A percentile compares a stretch with the other conserved stretches of the same genome.
Evolutionary conservation across 805 yeast genomes (phyloP).

Genomic region (Cephaloascus fragrans): DNA sequence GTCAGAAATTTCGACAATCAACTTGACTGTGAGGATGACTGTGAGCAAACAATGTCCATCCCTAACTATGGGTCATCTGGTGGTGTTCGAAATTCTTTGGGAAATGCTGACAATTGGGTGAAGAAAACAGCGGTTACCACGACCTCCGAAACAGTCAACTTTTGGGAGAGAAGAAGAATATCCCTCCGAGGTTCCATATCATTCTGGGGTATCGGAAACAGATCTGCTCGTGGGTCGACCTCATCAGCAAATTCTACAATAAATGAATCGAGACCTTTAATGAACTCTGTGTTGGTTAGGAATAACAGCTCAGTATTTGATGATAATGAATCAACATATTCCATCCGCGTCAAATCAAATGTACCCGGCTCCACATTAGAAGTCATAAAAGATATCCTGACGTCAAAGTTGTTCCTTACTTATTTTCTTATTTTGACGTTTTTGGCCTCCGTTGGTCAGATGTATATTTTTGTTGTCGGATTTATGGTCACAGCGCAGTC

Average conservation of each 20-base stretch:
- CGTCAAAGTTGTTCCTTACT: conserved; percentile 28
- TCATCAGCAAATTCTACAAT: conserved; percentile 4
- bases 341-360: background rate
- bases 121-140: background rate
- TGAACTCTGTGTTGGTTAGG: background rate
- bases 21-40: conserved; percentile 2
- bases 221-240: conserved; percentile 15
- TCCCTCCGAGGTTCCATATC: conserved; percentile 23
- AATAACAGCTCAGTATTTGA: background rate
- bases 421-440: conserved; percentile 48
- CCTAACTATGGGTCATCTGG: background rate
- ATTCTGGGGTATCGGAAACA: conserved; percentile 29
- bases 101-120: background rate
- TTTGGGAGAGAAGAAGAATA: background rate
- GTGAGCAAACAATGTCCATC: background rate
- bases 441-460: conserved; percentile 58
- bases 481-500: conserved; percentile 45
- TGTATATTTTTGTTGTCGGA: conserved; percentile 67
- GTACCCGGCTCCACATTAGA: background rate
- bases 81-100: background rate
- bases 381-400: conserved; percentile 12
- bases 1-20: conserved; percentile 21
- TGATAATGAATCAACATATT: background rate
- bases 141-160: background rate
- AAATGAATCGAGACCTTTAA: background rate